Base-by-base conservation (phyloP, 352 stramenopile species). In the Phytophthora fragariaefolia region DNA sequence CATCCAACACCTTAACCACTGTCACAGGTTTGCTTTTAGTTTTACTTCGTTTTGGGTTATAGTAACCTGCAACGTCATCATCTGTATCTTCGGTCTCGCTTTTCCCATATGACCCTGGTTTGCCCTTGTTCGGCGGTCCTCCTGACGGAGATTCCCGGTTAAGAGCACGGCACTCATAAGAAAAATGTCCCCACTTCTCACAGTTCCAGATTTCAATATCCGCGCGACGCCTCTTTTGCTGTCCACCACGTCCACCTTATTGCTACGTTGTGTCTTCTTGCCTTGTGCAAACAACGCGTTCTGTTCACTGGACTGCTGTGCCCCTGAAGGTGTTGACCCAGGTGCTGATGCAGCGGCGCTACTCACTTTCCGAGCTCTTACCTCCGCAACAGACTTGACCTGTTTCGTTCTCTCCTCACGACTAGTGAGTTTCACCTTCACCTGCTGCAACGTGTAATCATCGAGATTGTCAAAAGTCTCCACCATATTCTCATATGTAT, bases 381-480 rank as follows among this genome's bases (percentile, higher is more conserved):
- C 30, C 30, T 36, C 30, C 13, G 30, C 9, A 15, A 66, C 38
- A 1, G 58, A 32, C 7, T 58, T 58, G 2, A 20, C 58, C 13
- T 52, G 50, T 2, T 56, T 34, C 23, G 61, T 12, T 7, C 59
- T 4, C 6, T 60, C 59, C 20, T 67, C 59, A 12, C 28, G 7
- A 24, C 49, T 45, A 4, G 50, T 67, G 1, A 61, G n/a, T 6
- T 56, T 67, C 1, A 67, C 18, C 10, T 60, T 67, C 13, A 61
- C 49, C 36, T 61, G 59, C 6, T 60, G 42, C 10, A 61, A 4
- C 32, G 49, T 43, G 30, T 45, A 50, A n/a, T 67, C 59, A 36
- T 67, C 50, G 10, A 61, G 17, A 42, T 56, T 67, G 28, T 66
- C 49, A 32, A 60, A 66, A 2, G 28, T 61, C 5, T 67, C 43